These are phyloP conservation scores for Vicia villosa DNA, from an alignment of 306 rosid species.

Conservation along the genomic window DNA sequence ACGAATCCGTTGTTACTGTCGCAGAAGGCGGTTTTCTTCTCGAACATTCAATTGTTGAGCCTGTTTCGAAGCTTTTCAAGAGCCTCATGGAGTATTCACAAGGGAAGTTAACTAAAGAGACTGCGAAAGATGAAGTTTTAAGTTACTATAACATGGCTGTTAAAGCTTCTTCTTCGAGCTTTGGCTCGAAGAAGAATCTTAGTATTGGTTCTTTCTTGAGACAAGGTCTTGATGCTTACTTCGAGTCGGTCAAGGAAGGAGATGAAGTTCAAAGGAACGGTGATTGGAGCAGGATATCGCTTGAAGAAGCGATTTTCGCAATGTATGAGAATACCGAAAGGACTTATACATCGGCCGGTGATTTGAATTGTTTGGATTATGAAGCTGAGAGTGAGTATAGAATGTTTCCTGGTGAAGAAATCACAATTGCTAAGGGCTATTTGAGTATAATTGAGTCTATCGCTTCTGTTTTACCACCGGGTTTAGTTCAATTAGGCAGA, in stretches of 20 bases:
- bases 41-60: slow-evolving; percentile 53
- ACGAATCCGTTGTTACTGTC: slow-evolving; percentile 56
- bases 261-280: slow-evolving; percentile 54
- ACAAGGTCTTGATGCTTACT: slow-evolving; percentile 64
- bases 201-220: slow-evolving; percentile 76
- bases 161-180: slow-evolving; percentile 39
- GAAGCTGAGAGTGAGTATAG: slow-evolving; percentile 79
- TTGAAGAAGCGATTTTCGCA: slow-evolving; percentile 76
- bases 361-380: slow-evolving; percentile 66
- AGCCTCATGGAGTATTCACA: slow-evolving; percentile 73
- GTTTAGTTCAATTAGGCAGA: slow-evolving; percentile 65
- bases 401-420: slow-evolving; percentile 88
- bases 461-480: slow-evolving; percentile 81
- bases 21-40: slow-evolving; percentile 82
- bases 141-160: slow-evolving; percentile 33
- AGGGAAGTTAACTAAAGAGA: slow-evolving; percentile 43
- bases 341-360: slow-evolving; percentile 89
- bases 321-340: slow-evolving; percentile 79
- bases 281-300: slow-evolving; percentile 58
- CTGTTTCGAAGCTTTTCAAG: slow-evolving; percentile 68
- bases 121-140: slow-evolving; percentile 33
- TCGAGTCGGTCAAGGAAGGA: slow-evolving; percentile 44
- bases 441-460: slow-evolving; percentile 62
- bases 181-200: slow-evolving; percentile 38
- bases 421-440: slow-evolving; percentile 89